Percentiles rank a stretch among this genome's conserved stretches.
phyloP scores from a whole-genome alignment of 805 yeast genomes.

The Geotrichum ghanense region DNA sequence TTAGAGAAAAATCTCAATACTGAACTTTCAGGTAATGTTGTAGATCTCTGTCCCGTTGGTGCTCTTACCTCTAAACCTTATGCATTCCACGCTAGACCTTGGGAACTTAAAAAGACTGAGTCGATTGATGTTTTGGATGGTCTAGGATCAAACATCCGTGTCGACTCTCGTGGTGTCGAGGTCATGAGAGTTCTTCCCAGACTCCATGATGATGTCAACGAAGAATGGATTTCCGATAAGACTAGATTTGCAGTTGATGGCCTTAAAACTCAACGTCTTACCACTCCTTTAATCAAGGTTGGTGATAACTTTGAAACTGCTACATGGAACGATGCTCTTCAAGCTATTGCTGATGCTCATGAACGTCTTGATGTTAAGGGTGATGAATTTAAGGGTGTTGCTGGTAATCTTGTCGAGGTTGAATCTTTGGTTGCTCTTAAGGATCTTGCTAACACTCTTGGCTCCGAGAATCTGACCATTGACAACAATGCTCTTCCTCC shows the following conservation, averaged over 20 bases:
- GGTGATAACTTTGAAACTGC: slow-evolving; percentile 62
- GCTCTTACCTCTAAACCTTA: slow-evolving; percentile 85
- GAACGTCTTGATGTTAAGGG: slow-evolving; percentile 44
- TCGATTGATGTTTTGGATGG: slow-evolving; percentile 78
- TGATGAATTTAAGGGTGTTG: slow-evolving; percentile 67
- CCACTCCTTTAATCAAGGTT: slow-evolving; percentile 63
- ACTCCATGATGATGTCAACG: slow-evolving; percentile 74
- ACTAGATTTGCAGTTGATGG: slow-evolving; percentile 81
- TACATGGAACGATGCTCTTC: slow-evolving; percentile 79
- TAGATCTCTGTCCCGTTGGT: slow-evolving; percentile 86
- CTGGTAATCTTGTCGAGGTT: slow-evolving; percentile 74
- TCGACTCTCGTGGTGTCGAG: slow-evolving; percentile 77
- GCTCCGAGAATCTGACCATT: slow-evolving; percentile 69
- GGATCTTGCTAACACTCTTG: slow-evolving; percentile 64
- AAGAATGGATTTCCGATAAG: slow-evolving; percentile 88
- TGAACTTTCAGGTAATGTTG: slow-evolving; percentile 76
- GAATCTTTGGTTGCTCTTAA: slow-evolving; percentile 75
- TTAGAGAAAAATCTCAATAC: slow-evolving; percentile 75
- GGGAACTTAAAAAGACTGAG: slow-evolving; percentile 87
- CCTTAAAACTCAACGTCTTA: slow-evolving; percentile 72
- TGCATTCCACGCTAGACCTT: slow-evolving; percentile 82
- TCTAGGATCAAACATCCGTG: slow-evolving; percentile 70
- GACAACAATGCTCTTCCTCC: slow-evolving; percentile 52
- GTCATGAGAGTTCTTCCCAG: slow-evolving; percentile 82
- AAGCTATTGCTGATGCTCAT: slow-evolving; percentile 54